Evolutionary conservation across 1,139 yeast species (phyloP).

Genomic region (Nakaseomyces bracarensis): DNA sequence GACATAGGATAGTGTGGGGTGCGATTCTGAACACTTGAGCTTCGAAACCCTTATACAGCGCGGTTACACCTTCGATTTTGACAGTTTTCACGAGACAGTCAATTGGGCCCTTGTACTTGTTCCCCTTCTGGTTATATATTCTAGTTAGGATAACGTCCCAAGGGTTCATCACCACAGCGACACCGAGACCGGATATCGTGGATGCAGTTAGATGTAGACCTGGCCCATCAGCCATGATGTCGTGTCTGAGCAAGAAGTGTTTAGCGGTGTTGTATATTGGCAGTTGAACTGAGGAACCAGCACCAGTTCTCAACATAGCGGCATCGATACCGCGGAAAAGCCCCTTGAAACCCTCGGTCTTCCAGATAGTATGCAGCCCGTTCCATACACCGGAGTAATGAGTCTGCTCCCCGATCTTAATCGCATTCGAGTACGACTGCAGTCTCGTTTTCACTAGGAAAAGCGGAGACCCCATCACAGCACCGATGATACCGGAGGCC

Average conservation of each 20-base stretch:
- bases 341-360: constrained; percentile 67
- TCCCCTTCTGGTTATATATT: constrained; percentile 89
- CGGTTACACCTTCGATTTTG: constrained; percentile 71
- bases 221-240: constrained; percentile 55
- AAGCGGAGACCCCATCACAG: constrained; percentile 81
- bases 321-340: constrained; percentile 90
- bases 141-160: constrained; percentile 93
- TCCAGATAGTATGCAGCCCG: constrained; percentile 57
- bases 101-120: constrained; percentile 73
- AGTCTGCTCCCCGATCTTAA: constrained; percentile 84
- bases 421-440: constrained; percentile 71
- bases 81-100: constrained; percentile 85
- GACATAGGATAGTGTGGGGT: constrained; percentile 85
- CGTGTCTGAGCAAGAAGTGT: constrained; percentile 39
- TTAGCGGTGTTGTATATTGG: constrained; percentile 86
- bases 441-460: constrained; percentile 89
- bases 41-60: constrained; percentile 88
- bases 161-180: constrained; percentile 92
- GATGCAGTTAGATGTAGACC: constrained; percentile 67
- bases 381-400: constrained; percentile 63
- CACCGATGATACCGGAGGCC: constrained; percentile 81
- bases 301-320: constrained; percentile 87
- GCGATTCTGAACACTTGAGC: constrained; percentile 90
- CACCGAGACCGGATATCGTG: constrained; percentile 81
- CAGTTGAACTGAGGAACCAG: constrained; percentile 90